Evolutionary conservation across 257 asterid genomes (phyloP), one percentile per base, ranked within the genome.

Genomic region (Prunella vulgaris): DNA sequence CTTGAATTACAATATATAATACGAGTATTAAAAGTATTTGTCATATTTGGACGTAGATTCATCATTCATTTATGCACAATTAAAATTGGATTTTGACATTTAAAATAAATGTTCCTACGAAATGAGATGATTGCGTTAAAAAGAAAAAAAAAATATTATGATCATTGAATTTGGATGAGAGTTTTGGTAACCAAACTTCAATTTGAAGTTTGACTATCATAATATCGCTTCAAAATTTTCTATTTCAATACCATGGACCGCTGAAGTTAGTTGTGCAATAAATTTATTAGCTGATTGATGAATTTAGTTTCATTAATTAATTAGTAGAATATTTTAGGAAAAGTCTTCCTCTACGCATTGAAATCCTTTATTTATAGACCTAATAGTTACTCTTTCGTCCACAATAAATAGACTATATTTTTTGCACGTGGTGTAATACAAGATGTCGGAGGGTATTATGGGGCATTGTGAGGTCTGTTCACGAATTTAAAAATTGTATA

Each of bases 151-250:
- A 25, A 25, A 25, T 5, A 5, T 32, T 5, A 28, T 28, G 21
- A 58, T 65, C 32, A 38, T 74, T 58, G 56, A 58, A 33, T 58
- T 33, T 58, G 1, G 68, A 58, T 74, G 15, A 46, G 60, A 46
- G 24, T 21, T 44, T 35, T 66, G 63, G 68, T 59, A 38, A 66
- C 30, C 62, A 57, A 59, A 58, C 78, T 56, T 65, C 67, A 65
- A 37, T 65, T 27, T 30, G 62, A 74, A 58, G 13, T 66, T 33
- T 66, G 78, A 66, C 74, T 46, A 38, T 10, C 46, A 38, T 38
- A 14, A 38, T 38, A 2, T 38, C 46, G 33, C 17, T 53, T 24
- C 2, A 32, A 32, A 21, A 66, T 48, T 58, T 73, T 74, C 52
- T 51, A 38, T 46, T 44, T 74, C 46, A 66, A 66, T 74, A 69